Evolutionary conservation across 306 rosid genomes (phyloP), one percentile per base, ranked within the genome.

Genomic region (Bauhinia variegata): DNA sequence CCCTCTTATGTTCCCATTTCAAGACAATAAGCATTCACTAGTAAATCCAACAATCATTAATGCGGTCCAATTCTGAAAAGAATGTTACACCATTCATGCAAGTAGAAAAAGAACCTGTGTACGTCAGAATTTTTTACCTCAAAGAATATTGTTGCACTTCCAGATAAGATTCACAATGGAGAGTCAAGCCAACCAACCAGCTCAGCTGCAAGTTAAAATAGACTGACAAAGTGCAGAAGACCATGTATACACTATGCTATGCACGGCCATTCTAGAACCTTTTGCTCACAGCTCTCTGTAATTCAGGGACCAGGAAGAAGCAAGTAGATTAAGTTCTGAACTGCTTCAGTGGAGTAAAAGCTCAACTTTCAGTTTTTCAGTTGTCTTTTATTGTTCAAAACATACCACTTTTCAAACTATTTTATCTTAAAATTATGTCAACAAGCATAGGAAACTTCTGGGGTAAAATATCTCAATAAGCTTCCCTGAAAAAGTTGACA

Each of bases 21-120:
- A 67, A 78, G 83, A 84, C 91, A 86, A 81, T 64, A 52, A 67
- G 66, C 67, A 69, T 73, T 80, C 78, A 79, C 78, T 56, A 72
- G 68, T 79, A 82, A 84, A 79, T 86, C 91, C 88, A 84, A 77
- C 75, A 80, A 38, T 81, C 89, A 88, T 79, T 67, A 80, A 83
- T 77, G 87, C 75, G 38, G 51, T 82, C 73, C 62, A 78, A 41
- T 80, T 59, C 37, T 54, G 65, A 81, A 76, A 79, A 77, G 86
- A 83, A 88, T 84, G 76, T 79, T 84, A 61, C 80, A 79, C 83
- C 70, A 74, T 63, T 58, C 68, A 65, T 54, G 72, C 72, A 81
- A 64, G 63, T 65, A 79, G 72, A 42, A 73, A 73, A 62, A 38
- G 39, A 73, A 63, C 72, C 37, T 50, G 49, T 11, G 68, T 34